Base-by-base conservation (phyloP, 495 filamentous ascomycete genomes). In the Talaromyces trachyspermus region DNA sequence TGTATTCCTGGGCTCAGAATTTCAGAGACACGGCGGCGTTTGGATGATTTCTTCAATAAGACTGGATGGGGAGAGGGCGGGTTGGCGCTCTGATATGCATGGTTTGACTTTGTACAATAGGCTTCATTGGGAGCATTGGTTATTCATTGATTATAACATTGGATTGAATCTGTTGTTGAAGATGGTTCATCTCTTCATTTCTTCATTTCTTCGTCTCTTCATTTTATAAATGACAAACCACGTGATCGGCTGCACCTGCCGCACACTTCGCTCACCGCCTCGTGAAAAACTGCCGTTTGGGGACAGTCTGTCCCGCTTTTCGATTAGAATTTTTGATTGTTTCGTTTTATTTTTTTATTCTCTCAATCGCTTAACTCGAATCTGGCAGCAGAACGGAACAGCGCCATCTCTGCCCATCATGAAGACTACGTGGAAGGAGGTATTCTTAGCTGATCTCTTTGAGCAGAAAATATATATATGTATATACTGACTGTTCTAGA, bases 361-460 rank as follows among this genome's bases (percentile, higher is more conserved):
- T 41, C 45, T 7, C 22, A n/a, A 20, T 42, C 12, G 26, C 20
- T 24, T 24, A 20, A 15, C 37, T 8, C n/a, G 20, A 40, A 42
- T 24, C 39, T 25, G 26, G 20, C 23, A 36, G 27, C 12, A 6
- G 27, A 12, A 7, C 27, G 27, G 27, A 30, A 7, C 39, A 42
- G 39, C 20, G 14, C 22, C 20, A 25, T n/a, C 23, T n/a, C 36
- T 68, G 60, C 64, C 66, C 66, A 70, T 63, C 57, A 84, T 84
- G 80, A 84, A 84, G 76, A 83, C 80, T 15, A 81, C 80, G 32
- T 84, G 80, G 80, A 84, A 84, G 61, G 80, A 84, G 66, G 70
- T 74, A 54, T 58, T 65, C 59, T 10, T 30, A 14, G 2, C 4
- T 24, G 9, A 1, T 11, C 20, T 2, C 12, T 9, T n/a, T n/a